phyloP scores from a whole-genome alignment of 805 yeast genomes.

The Zygoascus ofunaensis region DNA sequence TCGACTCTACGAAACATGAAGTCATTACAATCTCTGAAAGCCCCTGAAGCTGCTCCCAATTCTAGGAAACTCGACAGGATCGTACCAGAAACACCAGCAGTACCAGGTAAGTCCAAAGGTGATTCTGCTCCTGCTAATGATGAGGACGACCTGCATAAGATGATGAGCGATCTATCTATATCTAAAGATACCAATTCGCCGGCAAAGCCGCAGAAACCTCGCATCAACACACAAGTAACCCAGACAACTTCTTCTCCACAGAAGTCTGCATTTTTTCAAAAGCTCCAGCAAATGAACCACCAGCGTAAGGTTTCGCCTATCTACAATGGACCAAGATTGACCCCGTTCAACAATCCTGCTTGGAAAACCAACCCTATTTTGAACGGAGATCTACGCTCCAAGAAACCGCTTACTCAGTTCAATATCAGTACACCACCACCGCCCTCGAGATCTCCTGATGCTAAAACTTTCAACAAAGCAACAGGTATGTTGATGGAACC shows the following conservation, averaged over 20 bases:
- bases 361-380: conserved; percentile 4
- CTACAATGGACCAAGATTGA: not conserved
- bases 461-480: not conserved
- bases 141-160: not conserved
- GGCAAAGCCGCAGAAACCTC: not conserved
- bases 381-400: not conserved
- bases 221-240: not conserved
- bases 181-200: not conserved
- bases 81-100: not conserved
- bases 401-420: not conserved
- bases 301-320: conserved; percentile 1
- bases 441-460: not conserved
- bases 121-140: not conserved
- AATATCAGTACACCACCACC: not conserved
- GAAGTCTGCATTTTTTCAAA: conserved; percentile 2
- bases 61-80: not conserved
- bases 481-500: conserved; percentile 15
- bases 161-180: conserved; percentile 1
- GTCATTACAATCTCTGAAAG: not conserved
- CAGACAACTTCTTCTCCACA: not conserved
- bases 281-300: not conserved
- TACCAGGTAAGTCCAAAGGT: no score
- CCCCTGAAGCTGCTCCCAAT: no score
- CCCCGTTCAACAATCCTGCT: not conserved
- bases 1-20: not conserved